Conservation (phyloP, 805 yeast genomes). For the Nakazawaea holstii region DNA sequence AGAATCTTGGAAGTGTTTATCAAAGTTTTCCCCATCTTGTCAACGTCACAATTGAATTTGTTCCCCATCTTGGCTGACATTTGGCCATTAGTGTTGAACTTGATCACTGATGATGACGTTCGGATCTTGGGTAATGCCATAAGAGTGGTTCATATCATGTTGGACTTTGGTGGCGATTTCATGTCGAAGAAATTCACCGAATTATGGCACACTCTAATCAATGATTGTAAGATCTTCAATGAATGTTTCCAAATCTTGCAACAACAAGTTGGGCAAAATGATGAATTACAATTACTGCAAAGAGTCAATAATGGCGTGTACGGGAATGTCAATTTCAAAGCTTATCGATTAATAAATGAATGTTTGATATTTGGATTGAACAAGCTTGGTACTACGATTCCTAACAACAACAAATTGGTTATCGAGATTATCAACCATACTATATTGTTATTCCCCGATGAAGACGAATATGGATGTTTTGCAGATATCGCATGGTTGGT, state of each 20-base stretch:
- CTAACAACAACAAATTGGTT: slow-evolving; percentile 33
- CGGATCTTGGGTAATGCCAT: slow-evolving; percentile 26
- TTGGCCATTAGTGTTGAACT: slow-evolving; percentile 41
- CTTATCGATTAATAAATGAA: slow-evolving; percentile 21
- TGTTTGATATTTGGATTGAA: slow-evolving; percentile 31
- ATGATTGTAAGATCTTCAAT: slow-evolving; percentile 9
- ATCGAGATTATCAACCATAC: slow-evolving; percentile 31
- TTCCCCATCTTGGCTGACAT: slow-evolving; percentile 45
- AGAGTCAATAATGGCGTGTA: not conserved
- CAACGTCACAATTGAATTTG: slow-evolving; percentile 39
- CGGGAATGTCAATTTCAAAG: slow-evolving; percentile 20
- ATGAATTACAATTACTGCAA: slow-evolving; percentile 8
- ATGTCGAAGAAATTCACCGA: slow-evolving; percentile 40
- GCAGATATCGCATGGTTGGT: slow-evolving; percentile 19
- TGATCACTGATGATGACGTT: slow-evolving; percentile 17
- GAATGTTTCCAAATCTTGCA: not conserved
- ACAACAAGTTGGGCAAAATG: slow-evolving; percentile 11
- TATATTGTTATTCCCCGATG: slow-evolving; percentile 16
- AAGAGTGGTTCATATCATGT: slow-evolving; percentile 19
- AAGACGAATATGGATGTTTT: slow-evolving; percentile 22
- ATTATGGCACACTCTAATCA: slow-evolving; percentile 30
- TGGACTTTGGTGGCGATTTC: slow-evolving; percentile 39
- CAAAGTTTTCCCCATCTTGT: slow-evolving; percentile 44
- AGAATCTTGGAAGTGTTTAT: slow-evolving; percentile 49
- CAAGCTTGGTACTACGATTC: slow-evolving; percentile 33